Percentiles rank a stretch among this genome's conserved stretches.
These are phyloP conservation scores for Exophiala phaeomuriformis DNA, from an alignment of 2,329 filamentous ascomycete species.

Conservation along the genomic window DNA sequence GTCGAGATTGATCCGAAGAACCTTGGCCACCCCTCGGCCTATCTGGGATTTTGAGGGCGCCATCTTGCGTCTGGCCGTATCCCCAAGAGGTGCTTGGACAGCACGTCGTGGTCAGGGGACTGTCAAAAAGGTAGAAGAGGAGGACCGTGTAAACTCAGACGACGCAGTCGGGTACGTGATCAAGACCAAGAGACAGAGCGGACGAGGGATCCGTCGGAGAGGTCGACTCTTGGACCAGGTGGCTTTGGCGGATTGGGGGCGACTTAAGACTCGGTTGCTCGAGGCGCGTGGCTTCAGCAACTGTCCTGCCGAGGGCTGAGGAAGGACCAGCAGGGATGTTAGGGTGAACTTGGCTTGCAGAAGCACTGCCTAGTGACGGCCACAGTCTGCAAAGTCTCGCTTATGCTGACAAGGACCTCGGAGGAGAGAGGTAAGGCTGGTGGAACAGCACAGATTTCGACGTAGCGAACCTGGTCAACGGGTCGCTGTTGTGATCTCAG, in stretches of 20 bases:
- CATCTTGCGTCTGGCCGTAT: conserved; percentile 11
- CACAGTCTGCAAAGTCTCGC: too few relatives aligned
- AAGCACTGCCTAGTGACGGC: not conserved
- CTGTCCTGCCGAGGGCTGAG: conserved; percentile 9
- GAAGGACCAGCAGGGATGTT: not conserved
- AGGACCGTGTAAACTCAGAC: not conserved
- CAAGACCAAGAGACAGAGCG: not conserved
- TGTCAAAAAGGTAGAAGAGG: conserved; percentile 3
- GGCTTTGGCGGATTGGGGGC: not conserved
- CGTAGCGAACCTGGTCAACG: not conserved
- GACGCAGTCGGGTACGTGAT: not conserved
- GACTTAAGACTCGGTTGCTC: not conserved
- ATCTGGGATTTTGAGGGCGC: conserved; percentile 45
- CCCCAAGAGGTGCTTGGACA: not conserved
- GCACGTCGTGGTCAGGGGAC: too few relatives aligned
- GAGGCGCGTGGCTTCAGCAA: not conserved
- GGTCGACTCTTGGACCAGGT: not conserved
- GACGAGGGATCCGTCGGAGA: not conserved
- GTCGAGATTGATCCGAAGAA: conserved; percentile 72
- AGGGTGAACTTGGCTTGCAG: conserved; percentile 1
- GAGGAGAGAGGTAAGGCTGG: not conserved
- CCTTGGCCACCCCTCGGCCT: conserved; percentile 68
- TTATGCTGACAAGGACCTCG: too few relatives aligned
- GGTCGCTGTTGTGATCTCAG: not conserved
- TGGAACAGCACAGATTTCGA: not conserved